A percentile compares a stretch with the other conserved stretches of the same genome.
phyloP scores from a whole-genome alignment of 73 alveolate species.

The Paraurostyla sp. region DNA sequence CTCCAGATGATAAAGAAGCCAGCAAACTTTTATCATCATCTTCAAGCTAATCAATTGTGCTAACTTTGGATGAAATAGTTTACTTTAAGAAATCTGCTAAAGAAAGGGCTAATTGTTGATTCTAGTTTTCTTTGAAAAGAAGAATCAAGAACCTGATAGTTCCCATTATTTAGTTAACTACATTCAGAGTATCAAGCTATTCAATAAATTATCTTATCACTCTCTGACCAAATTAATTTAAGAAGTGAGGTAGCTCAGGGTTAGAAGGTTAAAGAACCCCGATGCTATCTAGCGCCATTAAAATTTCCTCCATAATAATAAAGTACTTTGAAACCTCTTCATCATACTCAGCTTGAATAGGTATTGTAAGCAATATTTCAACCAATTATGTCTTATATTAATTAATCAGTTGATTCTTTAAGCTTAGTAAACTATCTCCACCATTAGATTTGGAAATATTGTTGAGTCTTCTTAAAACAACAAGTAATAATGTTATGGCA shows the following conservation, averaged over 20 bases:
- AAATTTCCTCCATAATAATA: slow-evolving; percentile 19
- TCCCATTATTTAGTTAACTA: neutral
- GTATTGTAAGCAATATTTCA: neutral
- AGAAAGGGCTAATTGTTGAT: neutral
- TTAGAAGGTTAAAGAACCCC: neutral
- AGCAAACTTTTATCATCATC: slow-evolving; percentile 5
- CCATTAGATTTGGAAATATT: too few relatives aligned
- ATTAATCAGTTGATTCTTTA: neutral
- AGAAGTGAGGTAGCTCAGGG: neutral
- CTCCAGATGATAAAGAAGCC: neutral
- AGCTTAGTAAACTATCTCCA: too few relatives aligned
- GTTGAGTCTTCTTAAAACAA: slow-evolving; percentile 16
- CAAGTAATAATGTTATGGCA: slow-evolving; percentile 28
- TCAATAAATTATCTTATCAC: slow-evolving; percentile 20
- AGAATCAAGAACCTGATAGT: slow-evolving; percentile 18
- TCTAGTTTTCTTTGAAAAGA: neutral
- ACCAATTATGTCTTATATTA: neutral
- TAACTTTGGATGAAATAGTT: neutral
- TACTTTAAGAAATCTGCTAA: slow-evolving; percentile 8
- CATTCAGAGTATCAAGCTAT: neutral
- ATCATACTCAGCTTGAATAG: slow-evolving; percentile 45
- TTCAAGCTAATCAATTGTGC: neutral
- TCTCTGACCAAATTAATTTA: slow-evolving; percentile 23
- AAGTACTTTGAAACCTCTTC: slow-evolving; percentile 43
- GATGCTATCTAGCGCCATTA: neutral